phyloP scores from a whole-genome alignment of 2,329 filamentous ascomycete species.

The Neoscytalidium dimidiatum region DNA sequence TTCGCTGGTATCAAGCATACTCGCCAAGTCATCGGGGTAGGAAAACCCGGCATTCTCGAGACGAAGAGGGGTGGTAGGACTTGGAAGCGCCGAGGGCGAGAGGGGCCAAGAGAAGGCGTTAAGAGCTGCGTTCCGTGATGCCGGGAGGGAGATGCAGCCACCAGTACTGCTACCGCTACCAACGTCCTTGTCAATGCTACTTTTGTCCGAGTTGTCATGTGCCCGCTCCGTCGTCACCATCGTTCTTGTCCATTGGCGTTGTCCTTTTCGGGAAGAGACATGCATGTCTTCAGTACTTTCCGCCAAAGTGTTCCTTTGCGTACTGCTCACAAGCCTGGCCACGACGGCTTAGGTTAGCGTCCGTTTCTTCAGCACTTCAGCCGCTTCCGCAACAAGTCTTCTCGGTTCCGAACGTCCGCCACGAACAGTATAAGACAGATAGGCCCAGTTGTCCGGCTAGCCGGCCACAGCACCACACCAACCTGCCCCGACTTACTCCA shows the following conservation, averaged over 20 bases:
- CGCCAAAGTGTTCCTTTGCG: slow-evolving; percentile 90
- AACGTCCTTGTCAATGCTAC: neutral
- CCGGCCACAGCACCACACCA: neutral
- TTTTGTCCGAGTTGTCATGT: slow-evolving; percentile 1
- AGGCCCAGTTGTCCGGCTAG: neutral
- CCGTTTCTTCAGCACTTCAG: slow-evolving; percentile 9
- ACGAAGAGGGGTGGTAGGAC: neutral
- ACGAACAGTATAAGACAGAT: slow-evolving; percentile 7
- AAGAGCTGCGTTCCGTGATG: neutral
- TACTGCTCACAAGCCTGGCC: slow-evolving; percentile 82
- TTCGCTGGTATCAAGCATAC: slow-evolving; percentile 11
- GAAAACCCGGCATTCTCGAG: neutral
- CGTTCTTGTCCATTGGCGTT: neutral
- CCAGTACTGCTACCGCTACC: neutral
- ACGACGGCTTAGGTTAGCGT: slow-evolving; percentile 15
- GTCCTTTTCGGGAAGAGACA: neutral
- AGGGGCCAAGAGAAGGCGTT: neutral
- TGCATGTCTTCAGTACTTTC: slow-evolving; percentile 23
- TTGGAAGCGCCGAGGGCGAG: neutral
- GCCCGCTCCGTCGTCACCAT: neutral
- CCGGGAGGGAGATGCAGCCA: neutral
- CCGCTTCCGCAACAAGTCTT: neutral
- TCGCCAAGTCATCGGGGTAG: neutral
- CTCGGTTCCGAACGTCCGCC: neutral
- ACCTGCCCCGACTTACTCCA: neutral